Percentiles rank a stretch among this genome's conserved stretches.
These are phyloP conservation scores for Cercospora sp. DNA, from an alignment of 2,329 filamentous ascomycete species.

Conservation along the genomic window DNA sequence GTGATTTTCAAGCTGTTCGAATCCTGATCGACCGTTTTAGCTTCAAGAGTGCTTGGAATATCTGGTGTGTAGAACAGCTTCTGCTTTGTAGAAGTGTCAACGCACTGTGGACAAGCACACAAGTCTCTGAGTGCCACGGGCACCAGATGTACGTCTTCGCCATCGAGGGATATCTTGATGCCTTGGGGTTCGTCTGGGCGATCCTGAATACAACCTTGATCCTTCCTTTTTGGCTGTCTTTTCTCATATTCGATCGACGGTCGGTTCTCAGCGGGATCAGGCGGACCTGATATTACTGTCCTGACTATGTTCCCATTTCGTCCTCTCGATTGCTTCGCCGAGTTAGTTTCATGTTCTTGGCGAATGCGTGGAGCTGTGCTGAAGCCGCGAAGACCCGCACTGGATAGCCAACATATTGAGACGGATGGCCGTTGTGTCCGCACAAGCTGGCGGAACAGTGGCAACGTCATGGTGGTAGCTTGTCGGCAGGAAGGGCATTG, in stretches of 20 bases:
- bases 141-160: slow-evolving; percentile 23
- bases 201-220: background rate
- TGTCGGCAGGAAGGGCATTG: background rate
- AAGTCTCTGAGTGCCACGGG: slow-evolving; percentile 55
- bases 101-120: slow-evolving; percentile 59
- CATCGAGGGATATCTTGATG: slow-evolving; percentile 5
- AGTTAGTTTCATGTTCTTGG: background rate
- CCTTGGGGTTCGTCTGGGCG: background rate
- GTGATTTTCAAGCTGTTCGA: slow-evolving; percentile 43
- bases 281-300: background rate
- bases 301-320: background rate
- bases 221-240: background rate
- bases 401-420: background rate
- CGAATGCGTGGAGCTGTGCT: background rate
- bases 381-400: background rate
- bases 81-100: slow-evolving; percentile 61
- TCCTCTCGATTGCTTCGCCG: background rate
- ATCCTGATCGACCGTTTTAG: slow-evolving; percentile 41
- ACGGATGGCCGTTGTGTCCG: background rate
- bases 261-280: background rate
- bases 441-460: slow-evolving; percentile 7
- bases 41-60: slow-evolving; percentile 55
- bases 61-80: slow-evolving; percentile 67
- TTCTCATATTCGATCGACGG: background rate
- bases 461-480: slow-evolving; percentile 9